These are phyloP conservation scores for Talaromyces sp. DNA, from an alignment of 2,329 filamentous ascomycete species.

Conservation along the genomic window DNA sequence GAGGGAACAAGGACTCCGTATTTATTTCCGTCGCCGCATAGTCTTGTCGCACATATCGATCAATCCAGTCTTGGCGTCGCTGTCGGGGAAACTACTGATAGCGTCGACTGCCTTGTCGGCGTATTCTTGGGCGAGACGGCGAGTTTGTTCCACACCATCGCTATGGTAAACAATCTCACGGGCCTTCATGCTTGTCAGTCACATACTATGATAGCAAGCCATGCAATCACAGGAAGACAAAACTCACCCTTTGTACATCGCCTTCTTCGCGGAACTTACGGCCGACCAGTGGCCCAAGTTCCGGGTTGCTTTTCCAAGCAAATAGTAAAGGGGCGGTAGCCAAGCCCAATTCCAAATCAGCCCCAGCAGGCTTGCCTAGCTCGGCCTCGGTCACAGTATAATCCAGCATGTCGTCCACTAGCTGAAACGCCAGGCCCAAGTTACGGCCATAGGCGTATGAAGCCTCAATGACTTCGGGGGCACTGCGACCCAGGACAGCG, in stretches of 20 bases:
- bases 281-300: constrained; percentile 84
- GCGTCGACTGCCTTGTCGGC: constrained; percentile 82
- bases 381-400: constrained; percentile 85
- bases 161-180: constrained; percentile 80
- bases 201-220: not conserved
- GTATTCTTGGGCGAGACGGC: constrained; percentile 87
- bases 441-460: constrained; percentile 94
- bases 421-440: constrained; percentile 89
- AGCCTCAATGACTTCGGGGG: constrained; percentile 79
- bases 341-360: constrained; percentile 88
- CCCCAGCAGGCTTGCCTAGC: constrained; percentile 91
- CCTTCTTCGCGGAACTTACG: constrained; percentile 84
- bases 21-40: constrained; percentile 79
- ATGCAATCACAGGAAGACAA: not conserved
- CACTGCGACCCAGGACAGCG: constrained; percentile 78
- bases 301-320: constrained; percentile 87
- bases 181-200: constrained; percentile 61
- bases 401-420: constrained; percentile 97
- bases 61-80: constrained; percentile 88
- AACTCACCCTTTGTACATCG: constrained; percentile 77
- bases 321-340: constrained; percentile 93
- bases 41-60: constrained; percentile 94
- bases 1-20: constrained; percentile 1
- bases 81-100: constrained; percentile 84
- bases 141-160: constrained; percentile 88